A percentile compares a stretch with the other conserved stretches of the same genome.
Evolutionary conservation across 73 alveolate genomes (phyloP).

Genomic region (Paramecium pentaurelia): DNA sequence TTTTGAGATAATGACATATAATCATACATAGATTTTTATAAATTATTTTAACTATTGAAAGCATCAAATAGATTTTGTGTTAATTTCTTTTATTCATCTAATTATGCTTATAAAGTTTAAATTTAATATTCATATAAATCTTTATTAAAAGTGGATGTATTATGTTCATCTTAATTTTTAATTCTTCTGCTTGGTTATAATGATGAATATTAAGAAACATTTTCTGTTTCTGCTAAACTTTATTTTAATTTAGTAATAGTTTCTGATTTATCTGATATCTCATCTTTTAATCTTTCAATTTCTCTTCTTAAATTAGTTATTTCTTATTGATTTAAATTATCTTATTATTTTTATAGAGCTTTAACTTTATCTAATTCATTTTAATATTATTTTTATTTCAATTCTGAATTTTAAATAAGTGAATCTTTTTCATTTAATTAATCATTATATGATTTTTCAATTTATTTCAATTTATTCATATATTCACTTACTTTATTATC

Average conservation of each 20-base stretch:
- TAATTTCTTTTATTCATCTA: conserved; percentile 16
- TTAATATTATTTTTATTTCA: not conserved
- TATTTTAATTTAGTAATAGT: not conserved
- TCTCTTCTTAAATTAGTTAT: not conserved
- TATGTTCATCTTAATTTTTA: not conserved
- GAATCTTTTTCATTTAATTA: not conserved
- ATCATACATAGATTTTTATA: not conserved
- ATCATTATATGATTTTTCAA: conserved; percentile 10
- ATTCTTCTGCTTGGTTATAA: not conserved
- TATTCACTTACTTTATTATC: conserved; percentile 26
- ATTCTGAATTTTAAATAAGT: not conserved
- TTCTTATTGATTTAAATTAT: not conserved
- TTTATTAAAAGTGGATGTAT: not conserved
- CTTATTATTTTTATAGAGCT: conserved; percentile 18
- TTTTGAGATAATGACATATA: not conserved
- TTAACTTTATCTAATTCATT: conserved; percentile 14
- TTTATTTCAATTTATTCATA: not conserved
- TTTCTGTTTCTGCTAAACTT: conserved; percentile 3
- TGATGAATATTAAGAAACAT: conserved; percentile 1
- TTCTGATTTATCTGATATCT: not conserved
- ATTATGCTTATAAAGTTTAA: not conserved
- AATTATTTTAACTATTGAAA: not conserved
- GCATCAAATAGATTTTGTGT: conserved; percentile 1
- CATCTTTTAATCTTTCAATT: conserved; percentile 33
- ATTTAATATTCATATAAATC: not conserved